A percentile compares a stretch with the other conserved stretches of the same genome.
Conservation (phyloP, 257 asterid species). For the Nicotiana noctiflora region DNA sequence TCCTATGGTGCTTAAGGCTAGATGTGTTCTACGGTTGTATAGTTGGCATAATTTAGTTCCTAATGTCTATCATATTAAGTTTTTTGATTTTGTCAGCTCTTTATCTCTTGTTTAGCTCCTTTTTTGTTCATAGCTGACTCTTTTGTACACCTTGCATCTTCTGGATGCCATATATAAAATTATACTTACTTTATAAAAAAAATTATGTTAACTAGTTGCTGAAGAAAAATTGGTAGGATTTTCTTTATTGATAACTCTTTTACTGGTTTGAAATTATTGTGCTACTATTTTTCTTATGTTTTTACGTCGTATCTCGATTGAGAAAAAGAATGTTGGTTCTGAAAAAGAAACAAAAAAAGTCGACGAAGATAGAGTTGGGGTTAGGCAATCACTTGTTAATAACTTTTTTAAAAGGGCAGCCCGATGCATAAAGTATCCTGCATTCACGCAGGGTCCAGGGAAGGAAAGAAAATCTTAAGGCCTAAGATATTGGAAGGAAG, state of each 20-base stretch:
- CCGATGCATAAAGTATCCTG: no score
- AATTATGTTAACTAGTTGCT: neutral
- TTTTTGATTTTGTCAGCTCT: no score
- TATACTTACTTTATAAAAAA: no score
- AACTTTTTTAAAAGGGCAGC: neutral
- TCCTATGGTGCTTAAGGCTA: no score
- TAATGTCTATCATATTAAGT: no score
- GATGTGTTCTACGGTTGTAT: no score
- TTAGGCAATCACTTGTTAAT: neutral
- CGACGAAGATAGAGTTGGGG: neutral
- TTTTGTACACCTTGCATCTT: no score
- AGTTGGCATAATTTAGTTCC: no score
- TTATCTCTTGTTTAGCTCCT: no score
- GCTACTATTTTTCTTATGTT: neutral
- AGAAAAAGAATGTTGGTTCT: neutral
- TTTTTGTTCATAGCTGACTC: no score
- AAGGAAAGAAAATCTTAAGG: neutral
- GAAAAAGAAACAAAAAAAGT: neutral
- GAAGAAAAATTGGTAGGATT: neutral
- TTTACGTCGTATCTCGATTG: neutral
- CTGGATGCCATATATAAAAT: no score
- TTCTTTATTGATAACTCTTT: neutral
- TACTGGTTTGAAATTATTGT: neutral
- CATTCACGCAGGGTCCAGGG: no score
- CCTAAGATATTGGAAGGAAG: conserved; percentile 6